A percentile compares a stretch with the other conserved stretches of the same genome.
phyloP scores from a whole-genome alignment of 1,284 basidiomycete genomes.

The Moniliella sp. region DNA sequence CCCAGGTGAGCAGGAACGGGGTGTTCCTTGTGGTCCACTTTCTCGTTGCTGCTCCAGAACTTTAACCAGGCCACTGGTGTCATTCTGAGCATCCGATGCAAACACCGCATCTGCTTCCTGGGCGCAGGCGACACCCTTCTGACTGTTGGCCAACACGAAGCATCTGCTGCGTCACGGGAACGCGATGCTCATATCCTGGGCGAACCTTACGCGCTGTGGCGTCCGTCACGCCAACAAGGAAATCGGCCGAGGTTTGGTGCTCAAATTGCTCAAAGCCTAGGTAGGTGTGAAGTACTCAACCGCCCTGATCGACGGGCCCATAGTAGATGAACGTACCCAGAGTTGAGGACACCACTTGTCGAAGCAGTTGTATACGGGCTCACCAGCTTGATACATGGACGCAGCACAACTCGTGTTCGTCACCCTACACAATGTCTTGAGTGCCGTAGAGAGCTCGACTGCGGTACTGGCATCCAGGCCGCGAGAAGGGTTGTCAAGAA shows the following conservation, averaged over 20 bases:
- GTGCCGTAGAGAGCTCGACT: constrained; percentile 16
- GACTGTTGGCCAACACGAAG: constrained; percentile 12
- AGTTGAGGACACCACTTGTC: constrained; percentile 23
- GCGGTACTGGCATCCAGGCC: constrained; percentile 23
- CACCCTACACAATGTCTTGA: constrained; percentile 17
- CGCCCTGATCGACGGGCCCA: constrained; percentile 15
- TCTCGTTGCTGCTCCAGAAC: constrained; percentile 11
- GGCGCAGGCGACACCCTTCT: constrained; percentile 7
- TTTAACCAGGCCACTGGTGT: constrained; percentile 5
- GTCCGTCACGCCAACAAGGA: constrained; percentile 37
- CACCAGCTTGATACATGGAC: constrained; percentile 24
- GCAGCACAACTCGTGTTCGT: constrained; percentile 9
- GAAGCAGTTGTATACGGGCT: constrained; percentile 16
- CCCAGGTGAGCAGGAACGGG: constrained; percentile 14
- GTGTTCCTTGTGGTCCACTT: constrained; percentile 5
- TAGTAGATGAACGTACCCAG: constrained; percentile 30
- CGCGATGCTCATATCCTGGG: constrained; percentile 19
- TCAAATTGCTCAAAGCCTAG: constrained; percentile 36
- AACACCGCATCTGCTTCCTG: constrained; percentile 12
- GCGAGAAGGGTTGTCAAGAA: constrained; percentile 21
- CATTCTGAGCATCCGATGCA: constrained; percentile 5
- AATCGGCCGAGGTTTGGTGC: constrained; percentile 24
- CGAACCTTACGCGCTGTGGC: constrained; percentile 33
- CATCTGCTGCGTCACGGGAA: constrained; percentile 19
- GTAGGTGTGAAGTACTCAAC: constrained; percentile 15